Percentiles rank a stretch among this genome's conserved stretches.
phyloP scores from a whole-genome alignment of 2,329 filamentous ascomycete species.

The Xylariales sp. region DNA sequence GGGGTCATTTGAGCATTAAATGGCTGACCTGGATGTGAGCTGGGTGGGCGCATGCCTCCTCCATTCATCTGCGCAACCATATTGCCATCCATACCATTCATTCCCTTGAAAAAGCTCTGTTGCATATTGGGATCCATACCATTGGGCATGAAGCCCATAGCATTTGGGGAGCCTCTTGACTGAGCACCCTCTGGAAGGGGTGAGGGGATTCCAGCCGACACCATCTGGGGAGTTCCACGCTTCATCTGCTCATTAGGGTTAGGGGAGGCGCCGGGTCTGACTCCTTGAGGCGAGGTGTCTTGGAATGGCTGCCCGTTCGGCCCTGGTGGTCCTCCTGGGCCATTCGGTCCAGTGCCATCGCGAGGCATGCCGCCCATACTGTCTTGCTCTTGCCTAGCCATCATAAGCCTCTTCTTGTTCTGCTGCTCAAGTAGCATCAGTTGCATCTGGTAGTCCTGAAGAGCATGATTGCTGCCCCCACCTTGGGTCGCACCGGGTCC shows the following conservation, averaged over 20 bases:
- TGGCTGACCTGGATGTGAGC: conserved; percentile 69
- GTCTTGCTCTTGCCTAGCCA: conserved; percentile 85
- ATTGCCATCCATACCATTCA: conserved; percentile 64
- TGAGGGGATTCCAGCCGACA: conserved; percentile 74
- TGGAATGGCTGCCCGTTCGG: conserved; percentile 73
- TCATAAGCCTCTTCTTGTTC: conserved; percentile 86
- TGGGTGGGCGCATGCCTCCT: conserved; percentile 74
- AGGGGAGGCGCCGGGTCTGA: conserved; percentile 76
- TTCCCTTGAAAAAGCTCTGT: conserved; percentile 69
- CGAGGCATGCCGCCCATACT: conserved; percentile 64
- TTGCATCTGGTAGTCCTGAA: conserved; percentile 92
- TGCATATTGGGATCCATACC: conserved; percentile 72
- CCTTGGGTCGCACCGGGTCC: conserved; percentile 59
- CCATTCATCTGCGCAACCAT: conserved; percentile 71
- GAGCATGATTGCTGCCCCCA: conserved; percentile 77
- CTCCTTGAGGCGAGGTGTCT: conserved; percentile 76
- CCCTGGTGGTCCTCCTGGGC: conserved; percentile 59
- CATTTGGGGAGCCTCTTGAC: conserved; percentile 74
- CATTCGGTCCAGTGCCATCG: conserved; percentile 62
- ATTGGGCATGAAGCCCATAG: conserved; percentile 71
- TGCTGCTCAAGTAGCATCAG: conserved; percentile 88
- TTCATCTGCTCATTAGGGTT: conserved; percentile 84
- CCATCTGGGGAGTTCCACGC: conserved; percentile 79
- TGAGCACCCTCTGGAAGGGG: conserved; percentile 76
- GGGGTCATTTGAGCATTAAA: conserved; percentile 68